Evolutionary conservation across 2,329 filamentous ascomycete genomes (phyloP).

Genomic region (Claviceps citrina): DNA sequence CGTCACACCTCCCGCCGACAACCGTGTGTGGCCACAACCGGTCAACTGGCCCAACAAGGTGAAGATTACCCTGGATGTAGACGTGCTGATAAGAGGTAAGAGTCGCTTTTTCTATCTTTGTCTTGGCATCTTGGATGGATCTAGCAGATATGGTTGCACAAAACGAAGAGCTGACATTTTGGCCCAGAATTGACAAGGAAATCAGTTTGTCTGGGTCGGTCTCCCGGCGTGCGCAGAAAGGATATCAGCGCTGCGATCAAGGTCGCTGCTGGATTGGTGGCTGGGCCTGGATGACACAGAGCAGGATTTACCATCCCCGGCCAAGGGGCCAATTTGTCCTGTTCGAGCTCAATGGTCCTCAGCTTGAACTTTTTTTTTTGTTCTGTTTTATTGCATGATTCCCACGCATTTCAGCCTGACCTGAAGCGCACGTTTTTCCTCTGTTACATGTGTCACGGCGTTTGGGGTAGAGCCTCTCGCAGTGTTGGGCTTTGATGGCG

Average conservation of each 20-base stretch:
- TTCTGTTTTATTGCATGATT: no score
- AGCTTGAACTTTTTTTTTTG: not conserved
- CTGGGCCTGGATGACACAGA: not conserved
- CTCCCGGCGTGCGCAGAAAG: slow-evolving; percentile 23
- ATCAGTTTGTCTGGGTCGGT: slow-evolving; percentile 24
- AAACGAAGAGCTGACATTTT: not conserved
- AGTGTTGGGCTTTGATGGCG: no score
- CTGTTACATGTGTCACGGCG: no score
- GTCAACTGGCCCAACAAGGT: slow-evolving; percentile 13
- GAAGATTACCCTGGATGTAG: slow-evolving; percentile 22
- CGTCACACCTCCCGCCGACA: not conserved
- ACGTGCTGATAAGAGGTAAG: slow-evolving; percentile 19
- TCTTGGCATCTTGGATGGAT: no score
- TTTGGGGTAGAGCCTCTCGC: no score
- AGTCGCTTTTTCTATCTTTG: not conserved
- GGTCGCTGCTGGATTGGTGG: slow-evolving; percentile 11
- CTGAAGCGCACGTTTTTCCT: no score
- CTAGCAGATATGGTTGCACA: no score
- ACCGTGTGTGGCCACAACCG: slow-evolving; percentile 6
- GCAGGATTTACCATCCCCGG: not conserved
- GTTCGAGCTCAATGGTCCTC: no score
- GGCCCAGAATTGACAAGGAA: slow-evolving; percentile 19
- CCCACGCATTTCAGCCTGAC: no score
- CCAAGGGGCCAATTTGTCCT: not conserved
- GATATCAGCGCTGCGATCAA: slow-evolving; percentile 22